Base-by-base conservation (phyloP, 116 monocot genomes). In the Cymodocea nodosa region DNA sequence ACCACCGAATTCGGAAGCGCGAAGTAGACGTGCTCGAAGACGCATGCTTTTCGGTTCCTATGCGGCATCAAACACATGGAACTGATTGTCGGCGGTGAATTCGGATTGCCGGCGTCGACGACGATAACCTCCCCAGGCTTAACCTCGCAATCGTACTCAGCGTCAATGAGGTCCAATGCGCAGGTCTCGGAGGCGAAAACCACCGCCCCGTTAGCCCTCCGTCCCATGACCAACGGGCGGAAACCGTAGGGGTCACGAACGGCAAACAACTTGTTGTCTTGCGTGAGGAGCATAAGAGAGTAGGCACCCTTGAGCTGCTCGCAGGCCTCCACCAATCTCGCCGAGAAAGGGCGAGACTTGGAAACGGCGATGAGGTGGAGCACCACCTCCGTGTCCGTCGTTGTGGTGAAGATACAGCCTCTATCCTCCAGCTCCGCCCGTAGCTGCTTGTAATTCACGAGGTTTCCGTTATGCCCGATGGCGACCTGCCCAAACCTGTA, bases 1-100 rank as follows among this genome's bases (percentile, higher is more conserved):
- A 94, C 89, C 10, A 89, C 51, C 34, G 94, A 94, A 56, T 89
- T 81, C 3, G 94, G 94, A 50, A 94, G 79, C 2, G 89, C 86
- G 54, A 94, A 94, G 82, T 94, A 94, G 55, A 94, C 76, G 70
- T 86, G 94, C 76, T 94, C 94, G 72, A 94, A 94, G 37, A 94
- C 76, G 79, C 94, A 94, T 17, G 89, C 84, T 71, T 86, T 84
- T 15, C 89, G 74, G 5, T 72, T 74, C 23, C 68, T 73, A 3
- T 25, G 76, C 13, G 84, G 84, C 75, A 89, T 77, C 35, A 94
- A 74, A 76, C 86, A 94, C 59, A 76, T 60, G 35, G 80, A 72
- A 30, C 56, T 70, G 40, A 92, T n/a, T 0, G 23, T 44, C n/a
- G 69, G 37, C 23, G 69, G 51, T 50, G 52, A 53, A 6, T 80